phyloP scores from a whole-genome alignment of 2,329 filamentous ascomycete genomes.

The Alternaria brassicicola region DNA sequence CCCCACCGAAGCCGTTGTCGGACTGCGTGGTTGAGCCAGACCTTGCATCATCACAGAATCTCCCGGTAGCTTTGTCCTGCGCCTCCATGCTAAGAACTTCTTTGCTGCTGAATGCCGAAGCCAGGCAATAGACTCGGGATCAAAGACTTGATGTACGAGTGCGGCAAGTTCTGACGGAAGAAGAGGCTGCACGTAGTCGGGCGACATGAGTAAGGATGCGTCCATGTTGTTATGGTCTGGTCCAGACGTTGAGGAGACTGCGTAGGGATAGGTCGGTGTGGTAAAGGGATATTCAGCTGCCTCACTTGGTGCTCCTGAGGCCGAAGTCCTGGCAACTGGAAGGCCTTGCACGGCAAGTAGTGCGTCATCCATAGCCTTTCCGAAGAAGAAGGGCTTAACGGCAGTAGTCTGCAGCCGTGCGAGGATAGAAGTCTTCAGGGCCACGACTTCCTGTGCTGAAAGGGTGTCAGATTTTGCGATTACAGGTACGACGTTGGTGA shows the following conservation, averaged over 20 bases:
- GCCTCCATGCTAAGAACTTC: constrained; percentile 78
- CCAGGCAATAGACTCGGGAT: constrained; percentile 77
- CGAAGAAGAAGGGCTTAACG: constrained; percentile 72
- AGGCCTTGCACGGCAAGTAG: constrained; percentile 43
- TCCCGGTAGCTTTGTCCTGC: constrained; percentile 44
- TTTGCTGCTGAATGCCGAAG: constrained; percentile 81
- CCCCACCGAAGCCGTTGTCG: constrained; percentile 40
- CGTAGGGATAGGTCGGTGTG: constrained; percentile 63
- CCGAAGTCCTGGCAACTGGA: constrained; percentile 18
- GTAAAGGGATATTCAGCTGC: constrained; percentile 36
- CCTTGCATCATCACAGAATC: constrained; percentile 38
- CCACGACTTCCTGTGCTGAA: constrained; percentile 61
- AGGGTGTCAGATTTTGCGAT: constrained; percentile 78
- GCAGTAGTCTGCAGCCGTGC: constrained; percentile 62
- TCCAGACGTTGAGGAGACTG: constrained; percentile 75
- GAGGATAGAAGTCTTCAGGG: constrained; percentile 65
- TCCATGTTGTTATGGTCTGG: constrained; percentile 86
- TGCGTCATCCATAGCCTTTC: constrained; percentile 48
- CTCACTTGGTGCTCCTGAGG: constrained; percentile 14
- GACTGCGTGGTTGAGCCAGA: constrained; percentile 32
- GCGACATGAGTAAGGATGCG: constrained; percentile 89
- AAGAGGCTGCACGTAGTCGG: constrained; percentile 85
- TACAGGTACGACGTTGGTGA: constrained; percentile 86
- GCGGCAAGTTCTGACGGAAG: constrained; percentile 72
- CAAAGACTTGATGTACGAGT: constrained; percentile 77